phyloP scores from a whole-genome alignment of 805 yeast species.

The Candida xiaguanensis region DNA sequence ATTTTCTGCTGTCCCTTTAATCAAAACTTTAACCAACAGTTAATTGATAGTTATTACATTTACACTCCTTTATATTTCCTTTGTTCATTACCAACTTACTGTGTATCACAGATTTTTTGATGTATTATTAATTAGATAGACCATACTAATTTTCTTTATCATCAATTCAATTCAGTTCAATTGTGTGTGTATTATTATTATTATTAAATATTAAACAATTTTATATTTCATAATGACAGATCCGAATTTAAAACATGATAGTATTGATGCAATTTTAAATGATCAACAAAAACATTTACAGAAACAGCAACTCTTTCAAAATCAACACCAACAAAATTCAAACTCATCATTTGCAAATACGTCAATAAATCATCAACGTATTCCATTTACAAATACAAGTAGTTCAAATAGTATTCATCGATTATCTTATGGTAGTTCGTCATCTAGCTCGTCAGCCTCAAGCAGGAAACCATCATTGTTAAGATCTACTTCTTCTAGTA shows the following conservation, averaged over 20 bases:
- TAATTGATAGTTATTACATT: too few relatives aligned
- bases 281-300: constrained; percentile 6
- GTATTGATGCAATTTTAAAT: constrained; percentile 1
- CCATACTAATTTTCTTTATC: too few relatives aligned
- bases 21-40: too few relatives aligned
- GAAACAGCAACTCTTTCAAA: neutral
- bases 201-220: neutral
- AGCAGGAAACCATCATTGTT: constrained; percentile 6
- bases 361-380: neutral
- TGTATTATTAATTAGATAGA: neutral
- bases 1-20: too few relatives aligned
- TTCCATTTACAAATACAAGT: constrained; percentile 1
- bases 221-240: constrained; percentile 2
- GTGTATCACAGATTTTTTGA: too few relatives aligned
- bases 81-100: too few relatives aligned
- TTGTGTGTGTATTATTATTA: too few relatives aligned
- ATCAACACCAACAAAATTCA: constrained; percentile 3
- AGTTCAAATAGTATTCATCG: constrained; percentile 5
- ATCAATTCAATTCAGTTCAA: neutral
- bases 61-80: too few relatives aligned
- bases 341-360: constrained; percentile 1
- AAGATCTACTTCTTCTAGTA: constrained; percentile 1
- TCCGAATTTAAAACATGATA: constrained; percentile 1
- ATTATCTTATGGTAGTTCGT: constrained; percentile 1
- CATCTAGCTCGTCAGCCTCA: constrained; percentile 3